A percentile compares a stretch with the other conserved stretches of the same genome.
Conservation (phyloP, 495 filamentous ascomycete species). For the Neohortaea acidophila region DNA sequence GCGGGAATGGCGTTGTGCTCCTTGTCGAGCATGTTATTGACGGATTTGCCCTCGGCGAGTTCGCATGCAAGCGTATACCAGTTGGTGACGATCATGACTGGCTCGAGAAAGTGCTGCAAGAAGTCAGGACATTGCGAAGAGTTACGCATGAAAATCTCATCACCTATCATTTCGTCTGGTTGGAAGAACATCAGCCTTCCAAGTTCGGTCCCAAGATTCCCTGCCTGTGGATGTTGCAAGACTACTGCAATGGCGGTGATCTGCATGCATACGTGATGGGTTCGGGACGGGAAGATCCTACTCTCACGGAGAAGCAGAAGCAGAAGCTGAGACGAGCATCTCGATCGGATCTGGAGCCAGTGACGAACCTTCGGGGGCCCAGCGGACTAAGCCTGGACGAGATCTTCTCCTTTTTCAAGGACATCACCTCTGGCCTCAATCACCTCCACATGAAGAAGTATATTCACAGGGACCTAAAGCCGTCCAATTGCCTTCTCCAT, state of each 20-base stretch:
- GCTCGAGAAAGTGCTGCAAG: constrained; percentile 83
- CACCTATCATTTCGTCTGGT: constrained; percentile 91
- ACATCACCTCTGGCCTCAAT: constrained; percentile 80
- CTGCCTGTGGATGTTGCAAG: constrained; percentile 91
- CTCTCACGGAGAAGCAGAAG: constrained; percentile 68
- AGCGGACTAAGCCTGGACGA: constrained; percentile 70
- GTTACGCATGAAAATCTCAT: constrained; percentile 93
- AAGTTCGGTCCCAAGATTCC: constrained; percentile 79
- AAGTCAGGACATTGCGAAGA: constrained; percentile 82
- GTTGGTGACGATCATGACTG: constrained; percentile 89
- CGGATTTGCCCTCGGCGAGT: constrained; percentile 70
- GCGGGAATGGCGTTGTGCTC: constrained; percentile 87
- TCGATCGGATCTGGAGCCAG: constrained; percentile 44
- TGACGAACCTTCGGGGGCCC: constrained; percentile 33
- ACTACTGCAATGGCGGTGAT: constrained; percentile 94
- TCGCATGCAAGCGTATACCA: constrained; percentile 92
- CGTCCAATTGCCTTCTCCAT: constrained; percentile 87
- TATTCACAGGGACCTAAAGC: constrained; percentile 92
- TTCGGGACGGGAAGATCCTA: constrained; percentile 38
- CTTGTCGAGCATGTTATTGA: constrained; percentile 84
- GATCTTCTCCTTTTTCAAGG: constrained; percentile 92
- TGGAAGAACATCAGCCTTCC: constrained; percentile 73
- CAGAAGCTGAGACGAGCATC: constrained; percentile 69
- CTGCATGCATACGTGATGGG: constrained; percentile 69
- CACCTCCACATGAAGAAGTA: constrained; percentile 88